Base-by-base conservation (phyloP, 2,329 filamentous ascomycete species). In the Aspergillus pseudonomiae region DNA sequence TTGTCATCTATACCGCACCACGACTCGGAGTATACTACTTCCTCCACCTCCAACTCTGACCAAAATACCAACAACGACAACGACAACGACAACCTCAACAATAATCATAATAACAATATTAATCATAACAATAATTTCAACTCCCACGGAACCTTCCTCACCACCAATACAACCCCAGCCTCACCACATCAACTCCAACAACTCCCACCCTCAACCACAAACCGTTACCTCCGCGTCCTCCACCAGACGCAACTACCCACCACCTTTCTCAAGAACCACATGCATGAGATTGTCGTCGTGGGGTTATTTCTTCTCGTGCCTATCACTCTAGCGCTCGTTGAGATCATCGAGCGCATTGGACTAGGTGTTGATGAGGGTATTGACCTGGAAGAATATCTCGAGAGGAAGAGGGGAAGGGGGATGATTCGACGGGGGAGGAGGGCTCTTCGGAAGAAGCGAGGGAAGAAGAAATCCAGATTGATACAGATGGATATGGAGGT, bases 281-380 rank as follows among this genome's bases (percentile, higher is more conserved):
- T 55, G n/a, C 54, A 53, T 19, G 59, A 64, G n/a, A 58, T 66
- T 6, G 30, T 61, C 16, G 54, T 59, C 14, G 34, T 41, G 2
- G 61, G 43, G 3, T 41, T 66, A 4, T 26, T 67, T 4, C 58
- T 66, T 9, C 60, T 67, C 14, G 41, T 67, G 19, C 65, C 65
- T 0, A 41, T 67, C 16, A 39, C 62, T 0, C 21, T 68, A 10
- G 60, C 41, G 1, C n/a, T 68, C 7, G 60, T 68, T 3, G 55
- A 61, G 21, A 21, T 68, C 7, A 53, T 60, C 5, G 64, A 64
- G 34, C 21, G 28, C 3, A n/a, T 67, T 39, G 45, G 41, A 14
- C 21, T 24, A 10, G 26, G 39, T 11, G 30, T 41, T 21, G 21
- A 32, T 1, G 60, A 36, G 19, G 28, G 11, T 14, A 2, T 53